Percentiles rank a stretch among this genome's conserved stretches.
Evolutionary conservation across 208 protist genomes (phyloP).

Genomic region (Leishmania guyanensis): DNA sequence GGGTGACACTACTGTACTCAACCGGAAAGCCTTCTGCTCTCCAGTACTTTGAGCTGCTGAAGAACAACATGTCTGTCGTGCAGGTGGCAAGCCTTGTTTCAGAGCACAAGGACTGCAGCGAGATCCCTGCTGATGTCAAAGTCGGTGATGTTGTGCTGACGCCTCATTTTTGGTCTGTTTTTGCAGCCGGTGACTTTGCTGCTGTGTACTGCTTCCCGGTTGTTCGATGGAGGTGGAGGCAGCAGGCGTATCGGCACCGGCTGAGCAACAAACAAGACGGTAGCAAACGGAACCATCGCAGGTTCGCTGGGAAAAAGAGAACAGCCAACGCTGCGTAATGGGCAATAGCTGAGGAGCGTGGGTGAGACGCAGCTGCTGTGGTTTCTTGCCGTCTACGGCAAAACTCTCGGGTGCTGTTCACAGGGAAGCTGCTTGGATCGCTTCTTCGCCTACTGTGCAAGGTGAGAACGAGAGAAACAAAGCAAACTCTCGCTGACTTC

Average conservation of each 20-base stretch:
- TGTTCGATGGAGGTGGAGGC: constrained; percentile 41
- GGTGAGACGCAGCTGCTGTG: background rate
- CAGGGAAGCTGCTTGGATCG: background rate
- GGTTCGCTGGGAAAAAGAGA: constrained; percentile 21
- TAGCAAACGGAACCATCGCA: background rate
- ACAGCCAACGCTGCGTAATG: background rate
- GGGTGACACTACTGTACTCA: constrained; percentile 71
- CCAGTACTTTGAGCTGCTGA: constrained; percentile 44
- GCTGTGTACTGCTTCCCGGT: constrained; percentile 67
- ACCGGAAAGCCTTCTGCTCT: constrained; percentile 32
- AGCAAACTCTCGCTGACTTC: background rate
- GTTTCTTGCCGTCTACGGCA: background rate
- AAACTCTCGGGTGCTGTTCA: too few species aligned
- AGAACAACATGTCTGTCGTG: constrained; percentile 45
- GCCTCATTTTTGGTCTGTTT: constrained; percentile 65
- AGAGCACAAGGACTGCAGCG: constrained; percentile 35
- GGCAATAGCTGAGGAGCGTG: background rate
- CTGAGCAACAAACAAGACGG: background rate
- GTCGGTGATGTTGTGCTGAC: constrained; percentile 47
- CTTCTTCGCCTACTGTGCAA: background rate
- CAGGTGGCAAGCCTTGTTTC: constrained; percentile 45
- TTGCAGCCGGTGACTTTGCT: constrained; percentile 54
- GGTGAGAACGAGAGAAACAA: background rate
- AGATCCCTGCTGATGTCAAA: constrained; percentile 40
- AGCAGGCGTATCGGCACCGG: background rate